Conservation (phyloP, 176 grass and related monocot species). For the Microstegium vimineum region DNA sequence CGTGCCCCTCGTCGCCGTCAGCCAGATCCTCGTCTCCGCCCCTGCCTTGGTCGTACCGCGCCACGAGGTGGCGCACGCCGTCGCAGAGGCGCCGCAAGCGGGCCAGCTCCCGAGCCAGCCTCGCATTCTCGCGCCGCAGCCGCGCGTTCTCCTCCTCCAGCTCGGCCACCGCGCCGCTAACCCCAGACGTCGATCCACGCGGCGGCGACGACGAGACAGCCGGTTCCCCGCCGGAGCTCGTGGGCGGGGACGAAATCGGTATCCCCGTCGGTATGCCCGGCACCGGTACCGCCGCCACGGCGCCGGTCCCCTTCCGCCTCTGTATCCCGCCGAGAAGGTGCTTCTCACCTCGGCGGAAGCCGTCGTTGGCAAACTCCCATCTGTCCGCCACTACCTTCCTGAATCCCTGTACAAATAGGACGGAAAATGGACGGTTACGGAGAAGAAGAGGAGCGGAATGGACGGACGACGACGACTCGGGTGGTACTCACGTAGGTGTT, state of each 20-base stretch:
- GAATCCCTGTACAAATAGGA: conserved; percentile 52
- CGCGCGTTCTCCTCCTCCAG: conserved; percentile 77
- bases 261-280: conserved; percentile 15
- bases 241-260: conserved; percentile 38
- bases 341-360: conserved; percentile 70
- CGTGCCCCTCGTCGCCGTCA: not conserved
- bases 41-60: conserved; percentile 33
- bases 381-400: conserved; percentile 63
- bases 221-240: conserved; percentile 63
- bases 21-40: not conserved
- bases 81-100: conserved; percentile 56
- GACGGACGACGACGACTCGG: not conserved
- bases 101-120: conserved; percentile 65
- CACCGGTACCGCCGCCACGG: not conserved
- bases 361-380: conserved; percentile 88
- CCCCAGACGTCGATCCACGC: not conserved
- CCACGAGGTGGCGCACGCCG: conserved; percentile 59
- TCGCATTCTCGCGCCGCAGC: conserved; percentile 69
- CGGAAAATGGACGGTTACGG: not conserved
- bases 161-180: conserved; percentile 31
- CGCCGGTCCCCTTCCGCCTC: conserved; percentile 47
- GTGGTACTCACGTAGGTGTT: conserved; percentile 68
- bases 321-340: conserved; percentile 64
- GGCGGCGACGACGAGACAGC: conserved; percentile 46
- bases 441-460: not conserved